Percentiles rank a stretch among this genome's conserved stretches.
These are phyloP conservation scores for Vitis amurensis DNA, from an alignment of 164 flowering plant genomes.

Conservation along the genomic window DNA sequence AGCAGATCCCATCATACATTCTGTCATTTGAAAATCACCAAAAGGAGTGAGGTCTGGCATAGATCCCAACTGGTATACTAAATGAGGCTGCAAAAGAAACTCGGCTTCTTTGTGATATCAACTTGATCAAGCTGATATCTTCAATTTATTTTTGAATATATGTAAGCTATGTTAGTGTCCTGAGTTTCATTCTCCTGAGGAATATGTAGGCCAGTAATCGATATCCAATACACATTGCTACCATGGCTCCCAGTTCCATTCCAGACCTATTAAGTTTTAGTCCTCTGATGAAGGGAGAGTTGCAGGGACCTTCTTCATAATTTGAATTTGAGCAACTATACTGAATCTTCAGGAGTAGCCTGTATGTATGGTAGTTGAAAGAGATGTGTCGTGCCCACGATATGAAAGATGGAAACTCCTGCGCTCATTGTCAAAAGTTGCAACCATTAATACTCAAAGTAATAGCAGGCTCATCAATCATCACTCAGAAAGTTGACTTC, in stretches of 20 bases:
- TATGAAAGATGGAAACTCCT: constrained; percentile 41
- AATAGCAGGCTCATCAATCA: neutral
- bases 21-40: too few relatives aligned
- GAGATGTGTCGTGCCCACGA: constrained; percentile 38
- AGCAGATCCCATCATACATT: too few relatives aligned
- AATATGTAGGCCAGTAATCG: constrained; percentile 33
- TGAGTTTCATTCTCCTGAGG: constrained; percentile 27
- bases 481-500: too few relatives aligned
- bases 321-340: constrained; percentile 13
- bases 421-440: constrained; percentile 6
- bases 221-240: constrained; percentile 33
- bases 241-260: constrained; percentile 26
- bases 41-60: too few relatives aligned
- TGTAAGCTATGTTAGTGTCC: neutral
- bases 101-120: too few relatives aligned
- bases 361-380: constrained; percentile 39
- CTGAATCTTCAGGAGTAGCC: constrained; percentile 31
- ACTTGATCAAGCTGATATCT: too few relatives aligned
- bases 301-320: constrained; percentile 1
- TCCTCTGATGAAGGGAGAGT: constrained; percentile 5
- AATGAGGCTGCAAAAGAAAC: too few relatives aligned
- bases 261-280: constrained; percentile 9
- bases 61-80: too few relatives aligned
- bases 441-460: too few relatives aligned
- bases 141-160: too few relatives aligned